A percentile compares a stretch with the other conserved stretches of the same genome.
These are phyloP conservation scores for Saccharomycopsis schoenii DNA, from an alignment of 805 yeast genomes.

Conservation along the genomic window DNA sequence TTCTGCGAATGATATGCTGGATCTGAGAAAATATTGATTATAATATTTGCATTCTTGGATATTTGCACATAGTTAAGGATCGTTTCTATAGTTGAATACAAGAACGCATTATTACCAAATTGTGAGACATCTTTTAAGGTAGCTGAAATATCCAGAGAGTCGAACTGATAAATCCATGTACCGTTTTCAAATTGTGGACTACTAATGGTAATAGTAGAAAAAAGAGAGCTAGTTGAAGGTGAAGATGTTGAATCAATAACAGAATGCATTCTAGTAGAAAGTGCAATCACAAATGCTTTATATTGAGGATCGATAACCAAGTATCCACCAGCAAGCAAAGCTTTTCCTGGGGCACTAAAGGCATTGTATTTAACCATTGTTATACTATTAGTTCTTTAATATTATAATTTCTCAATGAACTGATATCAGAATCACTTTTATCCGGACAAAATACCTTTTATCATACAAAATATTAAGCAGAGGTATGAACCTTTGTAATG, in stretches of 20 bases:
- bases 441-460: background rate
- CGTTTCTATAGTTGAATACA: constrained; percentile 50
- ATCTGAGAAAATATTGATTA: constrained; percentile 69
- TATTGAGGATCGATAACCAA: constrained; percentile 74
- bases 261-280: constrained; percentile 86
- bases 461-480: background rate
- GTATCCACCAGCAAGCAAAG: constrained; percentile 90
- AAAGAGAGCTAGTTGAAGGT: constrained; percentile 7
- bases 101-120: constrained; percentile 31
- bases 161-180: constrained; percentile 46
- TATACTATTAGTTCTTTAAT: background rate
- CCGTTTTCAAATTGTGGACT: constrained; percentile 75
- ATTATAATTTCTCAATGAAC: too few species aligned
- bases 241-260: constrained; percentile 27
- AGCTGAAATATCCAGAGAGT: background rate
- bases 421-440: background rate
- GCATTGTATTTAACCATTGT: background rate
- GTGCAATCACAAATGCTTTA: constrained; percentile 72
- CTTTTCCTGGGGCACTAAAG: constrained; percentile 94
- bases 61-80: constrained; percentile 44
- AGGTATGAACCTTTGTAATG: too few species aligned
- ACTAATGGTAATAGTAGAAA: constrained; percentile 33
- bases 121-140: constrained; percentile 13
- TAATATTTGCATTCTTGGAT: constrained; percentile 25
- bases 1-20: constrained; percentile 80